phyloP scores from a whole-genome alignment of 345 rosid species.

The Ricinus communis region DNA sequence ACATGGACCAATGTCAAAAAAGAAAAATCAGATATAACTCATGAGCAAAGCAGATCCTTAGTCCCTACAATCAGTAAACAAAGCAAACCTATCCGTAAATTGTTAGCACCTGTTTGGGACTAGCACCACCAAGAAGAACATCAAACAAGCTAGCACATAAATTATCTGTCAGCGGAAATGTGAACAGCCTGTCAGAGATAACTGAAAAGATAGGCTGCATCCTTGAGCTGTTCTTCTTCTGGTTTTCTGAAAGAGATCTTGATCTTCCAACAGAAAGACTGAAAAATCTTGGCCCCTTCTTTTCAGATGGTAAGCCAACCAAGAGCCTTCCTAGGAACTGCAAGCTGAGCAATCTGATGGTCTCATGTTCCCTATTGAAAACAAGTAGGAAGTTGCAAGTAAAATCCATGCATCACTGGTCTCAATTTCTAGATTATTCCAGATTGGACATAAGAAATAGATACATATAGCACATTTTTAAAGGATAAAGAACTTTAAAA shows the following conservation, averaged over 20 bases:
- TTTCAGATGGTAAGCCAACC: conserved; percentile 84
- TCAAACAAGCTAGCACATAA: conserved; percentile 90
- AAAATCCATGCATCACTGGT: conserved; percentile 12
- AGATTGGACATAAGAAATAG: neutral
- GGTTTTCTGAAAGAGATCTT: conserved; percentile 56
- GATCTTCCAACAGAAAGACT: conserved; percentile 75
- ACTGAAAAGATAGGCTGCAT: conserved; percentile 68
- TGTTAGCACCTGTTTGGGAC: conserved; percentile 84
- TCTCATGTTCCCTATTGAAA: conserved; percentile 73
- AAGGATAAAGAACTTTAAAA: neutral
- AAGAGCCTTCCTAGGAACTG: conserved; percentile 90
- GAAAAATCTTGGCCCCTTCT: conserved; percentile 80
- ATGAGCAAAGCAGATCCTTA: neutral
- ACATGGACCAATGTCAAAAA: conserved; percentile 20
- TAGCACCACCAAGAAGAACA: conserved; percentile 98
- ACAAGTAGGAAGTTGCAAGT: conserved; percentile 1
- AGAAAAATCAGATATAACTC: conserved; percentile 8
- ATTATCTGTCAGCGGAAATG: conserved; percentile 76
- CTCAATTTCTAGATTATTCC: conserved; percentile 5
- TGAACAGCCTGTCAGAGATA: conserved; percentile 75
- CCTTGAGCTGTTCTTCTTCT: conserved; percentile 54
- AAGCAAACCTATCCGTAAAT: conserved; percentile 15
- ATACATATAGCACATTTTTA: neutral
- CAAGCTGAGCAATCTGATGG: conserved; percentile 88
- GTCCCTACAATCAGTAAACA: neutral